These are phyloP conservation scores for Rhododendron molle DNA, from an alignment of 148 eudicot species.

Conservation along the genomic window DNA sequence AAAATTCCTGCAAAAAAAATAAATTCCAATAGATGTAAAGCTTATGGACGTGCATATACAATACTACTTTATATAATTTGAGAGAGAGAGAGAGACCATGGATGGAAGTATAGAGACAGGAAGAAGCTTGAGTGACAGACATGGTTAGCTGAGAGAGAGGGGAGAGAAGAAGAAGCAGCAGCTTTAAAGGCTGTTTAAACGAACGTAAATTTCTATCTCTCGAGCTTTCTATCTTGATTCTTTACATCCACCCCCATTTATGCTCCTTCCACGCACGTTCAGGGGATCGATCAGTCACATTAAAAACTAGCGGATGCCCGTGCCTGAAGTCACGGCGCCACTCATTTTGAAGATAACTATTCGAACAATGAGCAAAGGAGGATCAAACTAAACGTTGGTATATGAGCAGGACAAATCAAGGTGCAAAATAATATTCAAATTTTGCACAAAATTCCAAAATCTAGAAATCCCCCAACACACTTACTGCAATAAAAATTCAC, in stretches of 20 bases:
- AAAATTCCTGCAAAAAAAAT: conserved; percentile 24
- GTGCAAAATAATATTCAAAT: too few relatives aligned
- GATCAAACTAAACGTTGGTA: too few relatives aligned
- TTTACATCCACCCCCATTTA: not conserved
- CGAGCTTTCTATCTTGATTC: not conserved
- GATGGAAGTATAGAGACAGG: conserved; percentile 41
- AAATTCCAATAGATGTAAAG: not conserved
- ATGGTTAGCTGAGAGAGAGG: conserved; percentile 5
- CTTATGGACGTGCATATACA: not conserved
- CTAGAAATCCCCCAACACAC: too few relatives aligned
- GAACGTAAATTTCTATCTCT: conserved; percentile 18
- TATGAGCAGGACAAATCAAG: too few relatives aligned
- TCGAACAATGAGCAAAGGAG: too few relatives aligned
- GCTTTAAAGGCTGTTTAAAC: too few relatives aligned
- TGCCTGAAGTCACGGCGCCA: too few relatives aligned
- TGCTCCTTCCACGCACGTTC: not conserved
- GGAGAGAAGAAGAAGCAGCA: not conserved
- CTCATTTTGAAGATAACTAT: too few relatives aligned
- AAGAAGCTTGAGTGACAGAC: conserved; percentile 48
- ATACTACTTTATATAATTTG: not conserved
- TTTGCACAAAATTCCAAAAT: too few relatives aligned
- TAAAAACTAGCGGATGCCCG: too few relatives aligned
- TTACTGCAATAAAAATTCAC: too few relatives aligned
- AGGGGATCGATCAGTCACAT: too few relatives aligned
- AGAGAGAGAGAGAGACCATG: conserved; percentile 16